Evolutionary conservation across 139 green algal species (phyloP).

Genomic region (Coccomyxa sp.): DNA sequence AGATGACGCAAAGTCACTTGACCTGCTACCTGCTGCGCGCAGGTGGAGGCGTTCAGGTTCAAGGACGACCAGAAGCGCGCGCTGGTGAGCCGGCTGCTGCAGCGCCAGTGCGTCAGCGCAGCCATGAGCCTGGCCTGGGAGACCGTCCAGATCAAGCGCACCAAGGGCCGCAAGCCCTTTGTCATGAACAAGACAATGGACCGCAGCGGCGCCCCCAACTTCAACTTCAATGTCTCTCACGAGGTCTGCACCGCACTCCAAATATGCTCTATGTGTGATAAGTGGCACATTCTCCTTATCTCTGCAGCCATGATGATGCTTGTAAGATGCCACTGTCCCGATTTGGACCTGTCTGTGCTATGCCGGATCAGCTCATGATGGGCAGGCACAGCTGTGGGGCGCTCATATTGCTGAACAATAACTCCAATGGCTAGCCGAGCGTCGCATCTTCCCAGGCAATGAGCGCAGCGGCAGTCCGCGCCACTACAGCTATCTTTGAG

Average conservation of each 20-base stretch:
- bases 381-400: too few species aligned
- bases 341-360: too few species aligned
- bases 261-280: constrained; percentile 6
- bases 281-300: too few species aligned
- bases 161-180: constrained; percentile 68
- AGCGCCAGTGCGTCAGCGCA: constrained; percentile 13
- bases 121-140: constrained; percentile 33
- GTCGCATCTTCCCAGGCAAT: too few species aligned
- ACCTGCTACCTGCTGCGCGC: constrained; percentile 5
- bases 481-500: too few species aligned
- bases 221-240: constrained; percentile 88
- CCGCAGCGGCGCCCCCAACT: constrained; percentile 49
- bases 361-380: too few species aligned
- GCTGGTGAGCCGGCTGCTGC: constrained; percentile 51
- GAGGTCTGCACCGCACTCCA: constrained; percentile 42
- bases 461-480: too few species aligned
- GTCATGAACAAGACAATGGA: constrained; percentile 7
- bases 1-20: too few species aligned
- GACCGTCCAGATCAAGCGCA: constrained; percentile 37
- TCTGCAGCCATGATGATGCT: too few species aligned
- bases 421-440: too few species aligned
- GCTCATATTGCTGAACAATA: too few species aligned
- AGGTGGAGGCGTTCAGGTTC: constrained; percentile 26
- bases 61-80: constrained; percentile 45
- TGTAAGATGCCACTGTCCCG: too few species aligned